Evolutionary conservation across 495 filamentous ascomycete species (phyloP), one percentile per base, ranked within the genome.

Genomic region (Xylaria sp.): DNA sequence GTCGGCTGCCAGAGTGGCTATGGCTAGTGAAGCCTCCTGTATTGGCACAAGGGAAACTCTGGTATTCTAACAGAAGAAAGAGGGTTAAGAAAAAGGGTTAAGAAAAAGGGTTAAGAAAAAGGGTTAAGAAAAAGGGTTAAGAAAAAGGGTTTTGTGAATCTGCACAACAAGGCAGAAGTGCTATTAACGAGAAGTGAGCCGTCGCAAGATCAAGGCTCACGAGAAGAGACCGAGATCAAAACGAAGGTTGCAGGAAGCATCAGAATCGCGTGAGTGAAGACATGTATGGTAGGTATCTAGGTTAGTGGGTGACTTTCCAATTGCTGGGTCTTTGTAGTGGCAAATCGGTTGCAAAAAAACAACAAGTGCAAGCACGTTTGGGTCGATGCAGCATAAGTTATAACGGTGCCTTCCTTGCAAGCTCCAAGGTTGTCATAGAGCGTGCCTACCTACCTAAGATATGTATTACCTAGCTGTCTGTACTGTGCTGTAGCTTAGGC

Each of bases 311-410:
- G n/a, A n/a, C n/a, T n/a, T n/a, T n/a, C n/a, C n/a, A n/a, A n/a
- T n/a, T n/a, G n/a, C 17, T 35, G 33, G 19, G 15, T 29, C 26
- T 65, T 65, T 65, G 43, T 46, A 33, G 62, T 65, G 62, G 62
- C 62, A 65, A 65, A 65, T 65, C 26, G 21, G 35, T 21, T 35
- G 41, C 37, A n/a, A 44, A 46, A 61, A 33, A 31, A n/a, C n/a
- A 52, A 52, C 21, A 52, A 21, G 48, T 6, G 43, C 48, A 12
- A 21, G 50, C 1, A 53, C 50, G 24, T 53, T 53, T 53, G 50
- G 12, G 24, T 29, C 12, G 24, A 53, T 29, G 50, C 50, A 2
- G 50, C 50, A 12, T 24, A 50, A 37, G 4, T n/a, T n/a, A n/a
- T n/a, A n/a, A 50, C n/a, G n/a, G 46, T 50, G 12, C 48, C 48